These are phyloP conservation scores for Triticum dicoccoides DNA, from an alignment of 176 grass and related monocot species.

Conservation along the genomic window DNA sequence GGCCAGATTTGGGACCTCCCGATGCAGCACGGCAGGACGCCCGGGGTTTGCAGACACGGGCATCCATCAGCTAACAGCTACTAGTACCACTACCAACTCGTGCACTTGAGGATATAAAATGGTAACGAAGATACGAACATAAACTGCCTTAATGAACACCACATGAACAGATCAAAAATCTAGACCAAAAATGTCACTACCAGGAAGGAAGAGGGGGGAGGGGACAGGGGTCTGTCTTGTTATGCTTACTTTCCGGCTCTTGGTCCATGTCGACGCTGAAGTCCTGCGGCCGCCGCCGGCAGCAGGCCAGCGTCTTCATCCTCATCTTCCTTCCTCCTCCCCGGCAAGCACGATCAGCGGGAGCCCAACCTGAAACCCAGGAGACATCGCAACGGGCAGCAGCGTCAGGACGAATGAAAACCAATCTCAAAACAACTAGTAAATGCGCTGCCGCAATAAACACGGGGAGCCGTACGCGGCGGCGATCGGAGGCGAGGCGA, in stretches of 20 bases:
- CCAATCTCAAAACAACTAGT: neutral
- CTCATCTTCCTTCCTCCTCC: conserved; percentile 17
- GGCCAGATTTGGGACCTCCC: neutral
- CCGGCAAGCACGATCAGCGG: neutral
- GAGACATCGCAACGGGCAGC: conserved; percentile 16
- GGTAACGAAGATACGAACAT: neutral
- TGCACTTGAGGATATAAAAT: neutral
- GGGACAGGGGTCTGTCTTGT: neutral
- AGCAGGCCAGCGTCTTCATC: conserved; percentile 89
- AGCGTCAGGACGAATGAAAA: neutral
- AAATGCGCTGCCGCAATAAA: neutral
- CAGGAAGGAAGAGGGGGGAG: neutral
- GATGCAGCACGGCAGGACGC: neutral
- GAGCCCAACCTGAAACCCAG: conserved; percentile 29
- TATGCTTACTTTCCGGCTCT: conserved; percentile 69
- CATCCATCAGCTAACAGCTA: neutral
- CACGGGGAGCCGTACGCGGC: conserved; percentile 22
- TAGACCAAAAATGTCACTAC: neutral
- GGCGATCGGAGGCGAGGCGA: neutral
- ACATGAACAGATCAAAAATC: neutral
- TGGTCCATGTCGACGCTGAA: conserved; percentile 91
- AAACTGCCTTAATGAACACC: neutral
- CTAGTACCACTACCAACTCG: neutral
- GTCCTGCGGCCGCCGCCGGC: conserved; percentile 88
- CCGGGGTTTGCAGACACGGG: neutral